These are phyloP conservation scores for Citrus cavaleriei DNA, from an alignment of 345 rosid species.

Conservation along the genomic window DNA sequence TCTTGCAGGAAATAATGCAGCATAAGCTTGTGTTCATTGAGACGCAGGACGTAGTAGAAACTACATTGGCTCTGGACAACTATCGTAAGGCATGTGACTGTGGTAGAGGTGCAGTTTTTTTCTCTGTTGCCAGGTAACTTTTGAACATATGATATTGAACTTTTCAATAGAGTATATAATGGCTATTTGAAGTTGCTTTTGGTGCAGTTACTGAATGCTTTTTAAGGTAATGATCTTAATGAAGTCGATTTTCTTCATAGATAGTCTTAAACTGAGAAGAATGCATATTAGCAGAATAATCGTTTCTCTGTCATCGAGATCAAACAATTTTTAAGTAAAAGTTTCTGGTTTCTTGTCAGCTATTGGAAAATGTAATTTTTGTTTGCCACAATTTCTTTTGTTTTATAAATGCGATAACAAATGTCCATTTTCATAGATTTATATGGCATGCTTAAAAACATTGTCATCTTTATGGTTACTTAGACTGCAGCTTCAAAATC, in stretches of 20 bases:
- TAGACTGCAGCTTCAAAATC: background rate
- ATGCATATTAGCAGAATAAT: background rate
- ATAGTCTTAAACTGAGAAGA: background rate
- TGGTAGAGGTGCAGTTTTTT: conserved; percentile 98
- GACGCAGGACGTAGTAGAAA: conserved; percentile 98
- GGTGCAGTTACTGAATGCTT: background rate
- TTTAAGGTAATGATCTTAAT: background rate
- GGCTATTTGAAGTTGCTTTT: background rate
- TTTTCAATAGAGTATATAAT: background rate
- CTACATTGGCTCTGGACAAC: conserved; percentile 94
- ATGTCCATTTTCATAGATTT: background rate
- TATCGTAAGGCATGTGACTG: conserved; percentile 96
- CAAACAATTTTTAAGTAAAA: background rate
- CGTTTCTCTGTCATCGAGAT: background rate
- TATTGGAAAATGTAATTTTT: background rate
- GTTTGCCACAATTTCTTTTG: background rate
- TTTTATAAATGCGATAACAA: background rate
- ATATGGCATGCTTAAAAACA: background rate
- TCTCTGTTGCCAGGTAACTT: conserved; percentile 88
- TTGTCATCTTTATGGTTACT: background rate
- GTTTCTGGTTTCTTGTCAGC: background rate
- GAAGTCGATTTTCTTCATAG: background rate
- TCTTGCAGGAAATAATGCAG: conserved; percentile 83
- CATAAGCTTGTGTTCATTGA: conserved; percentile 97
- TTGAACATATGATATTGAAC: background rate